Base-by-base conservation (phyloP, 768 basidiomycete genomes). In the Saitozyma podzolica region DNA sequence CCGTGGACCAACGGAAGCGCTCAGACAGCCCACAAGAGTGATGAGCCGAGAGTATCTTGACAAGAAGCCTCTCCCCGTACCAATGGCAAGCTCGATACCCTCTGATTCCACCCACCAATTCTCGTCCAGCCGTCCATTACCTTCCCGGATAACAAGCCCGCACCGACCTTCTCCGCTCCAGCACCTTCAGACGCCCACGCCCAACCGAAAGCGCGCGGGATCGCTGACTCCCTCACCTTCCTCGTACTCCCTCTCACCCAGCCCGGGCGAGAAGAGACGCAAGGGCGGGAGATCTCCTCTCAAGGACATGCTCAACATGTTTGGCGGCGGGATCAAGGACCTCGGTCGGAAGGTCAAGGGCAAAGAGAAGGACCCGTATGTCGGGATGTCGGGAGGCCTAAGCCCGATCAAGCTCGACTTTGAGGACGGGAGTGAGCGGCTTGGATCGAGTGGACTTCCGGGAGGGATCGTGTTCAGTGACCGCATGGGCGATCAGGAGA, bases 381-480 rank as follows among this genome's bases (percentile, higher is more conserved):
- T 37, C n/a, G 20, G 58, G 11, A 54, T 61, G 16, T 47, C 45
- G 45, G n/a, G 45, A 47, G 45, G 13, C 3, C 11, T 13, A 3
- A 17, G 13, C 6, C 45, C 11, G n/a, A 17, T 47, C 45, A 17
- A 47, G 13, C 45, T 13, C 45, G 45, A 17, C 11, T 17, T 17
- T 13, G 45, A 47, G 47, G 48, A 3, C 39, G 51, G 47, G 47
- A 17, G 19, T 52, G 64, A 71, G 14, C 40, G 68, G 42, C 17
- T 76, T 39, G 74, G 74, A 8, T 66, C 70, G 6, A 70, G 64
- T 52, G 74, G 74, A 7, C 49, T 76, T 20, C 72, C 72, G 0
- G 72, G 68, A 9, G 74, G 74, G 16, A 76, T 76, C 37, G 74
- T 76, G 6, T 76, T 64, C 50, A 66, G 66, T 42, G 74, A 76